phyloP scores from a whole-genome alignment of 441 rosid genomes.

The Syzygium malaccense region DNA sequence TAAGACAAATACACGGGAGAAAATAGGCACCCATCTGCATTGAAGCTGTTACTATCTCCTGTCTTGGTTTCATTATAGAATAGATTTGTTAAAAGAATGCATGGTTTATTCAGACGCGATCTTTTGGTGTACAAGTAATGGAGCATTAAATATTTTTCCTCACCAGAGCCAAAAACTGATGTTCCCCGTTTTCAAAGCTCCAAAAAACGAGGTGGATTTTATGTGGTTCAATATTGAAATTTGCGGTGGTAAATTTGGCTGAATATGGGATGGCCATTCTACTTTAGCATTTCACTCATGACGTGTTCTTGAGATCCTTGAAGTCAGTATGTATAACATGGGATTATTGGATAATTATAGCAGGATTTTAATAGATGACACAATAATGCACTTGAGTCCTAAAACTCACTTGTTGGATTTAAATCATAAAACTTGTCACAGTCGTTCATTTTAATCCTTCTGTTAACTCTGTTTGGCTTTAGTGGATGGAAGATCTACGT shows the following conservation, averaged over 20 bases:
- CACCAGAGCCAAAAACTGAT: neutral
- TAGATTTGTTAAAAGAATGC: neutral
- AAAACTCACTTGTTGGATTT: neutral
- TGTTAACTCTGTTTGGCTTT: neutral
- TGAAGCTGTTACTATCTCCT: neutral
- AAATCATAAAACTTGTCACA: neutral
- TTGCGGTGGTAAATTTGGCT: neutral
- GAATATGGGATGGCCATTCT: neutral
- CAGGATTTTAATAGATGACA: neutral
- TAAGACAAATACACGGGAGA: neutral
- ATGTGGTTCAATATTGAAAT: neutral
- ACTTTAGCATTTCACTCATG: neutral
- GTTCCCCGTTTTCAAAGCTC: neutral
- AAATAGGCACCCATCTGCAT: neutral
- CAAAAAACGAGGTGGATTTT: neutral
- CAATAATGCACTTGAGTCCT: neutral
- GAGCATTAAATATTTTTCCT: neutral
- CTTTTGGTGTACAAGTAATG: neutral
- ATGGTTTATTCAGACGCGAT: neutral
- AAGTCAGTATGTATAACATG: neutral
- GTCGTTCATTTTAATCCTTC: neutral
- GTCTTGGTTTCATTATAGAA: neutral
- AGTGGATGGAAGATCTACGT: neutral
- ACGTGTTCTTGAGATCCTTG: neutral
- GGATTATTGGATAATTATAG: neutral